phyloP scores from a whole-genome alignment of 1,139 yeast genomes.

The Sugiyamaella xylanicola region DNA sequence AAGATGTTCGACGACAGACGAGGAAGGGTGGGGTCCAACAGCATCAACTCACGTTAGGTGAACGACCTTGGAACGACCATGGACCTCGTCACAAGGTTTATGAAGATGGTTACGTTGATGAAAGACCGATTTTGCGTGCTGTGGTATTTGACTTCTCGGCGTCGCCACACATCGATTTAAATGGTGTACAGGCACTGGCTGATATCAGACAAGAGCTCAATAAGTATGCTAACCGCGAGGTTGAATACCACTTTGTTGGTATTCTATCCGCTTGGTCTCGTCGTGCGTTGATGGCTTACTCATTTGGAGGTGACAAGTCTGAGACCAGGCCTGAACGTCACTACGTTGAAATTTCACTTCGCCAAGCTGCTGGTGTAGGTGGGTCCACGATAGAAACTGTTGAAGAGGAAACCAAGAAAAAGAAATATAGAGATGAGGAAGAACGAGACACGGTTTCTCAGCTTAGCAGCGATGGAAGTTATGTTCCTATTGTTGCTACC shows the following conservation, averaged over 20 bases:
- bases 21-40: slow-evolving; percentile 56
- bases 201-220: slow-evolving; percentile 75
- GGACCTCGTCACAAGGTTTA: slow-evolving; percentile 53
- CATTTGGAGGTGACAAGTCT: slow-evolving; percentile 68
- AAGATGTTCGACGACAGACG: slow-evolving; percentile 64
- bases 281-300: slow-evolving; percentile 71
- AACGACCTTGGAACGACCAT: slow-evolving; percentile 91
- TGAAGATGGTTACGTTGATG: slow-evolving; percentile 46
- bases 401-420: slow-evolving; percentile 30
- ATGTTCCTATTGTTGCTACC: slow-evolving; percentile 65
- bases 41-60: slow-evolving; percentile 53
- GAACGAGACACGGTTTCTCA: slow-evolving; percentile 29
- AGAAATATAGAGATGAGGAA: slow-evolving; percentile 31
- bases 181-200: slow-evolving; percentile 75
- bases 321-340: slow-evolving; percentile 29
- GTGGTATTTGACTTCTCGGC: slow-evolving; percentile 80
- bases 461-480: slow-evolving; percentile 40
- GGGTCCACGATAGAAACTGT: slow-evolving; percentile 33
- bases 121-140: slow-evolving; percentile 67
- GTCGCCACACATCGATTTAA: slow-evolving; percentile 74
- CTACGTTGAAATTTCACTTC: slow-evolving; percentile 30
- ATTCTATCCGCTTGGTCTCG: slow-evolving; percentile 85
- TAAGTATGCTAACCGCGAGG: slow-evolving; percentile 77
- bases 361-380: slow-evolving; percentile 27
- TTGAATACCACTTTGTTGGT: slow-evolving; percentile 88